phyloP scores from a whole-genome alignment of 1,139 yeast species.

The Geotrichum phurueaensis region DNA sequence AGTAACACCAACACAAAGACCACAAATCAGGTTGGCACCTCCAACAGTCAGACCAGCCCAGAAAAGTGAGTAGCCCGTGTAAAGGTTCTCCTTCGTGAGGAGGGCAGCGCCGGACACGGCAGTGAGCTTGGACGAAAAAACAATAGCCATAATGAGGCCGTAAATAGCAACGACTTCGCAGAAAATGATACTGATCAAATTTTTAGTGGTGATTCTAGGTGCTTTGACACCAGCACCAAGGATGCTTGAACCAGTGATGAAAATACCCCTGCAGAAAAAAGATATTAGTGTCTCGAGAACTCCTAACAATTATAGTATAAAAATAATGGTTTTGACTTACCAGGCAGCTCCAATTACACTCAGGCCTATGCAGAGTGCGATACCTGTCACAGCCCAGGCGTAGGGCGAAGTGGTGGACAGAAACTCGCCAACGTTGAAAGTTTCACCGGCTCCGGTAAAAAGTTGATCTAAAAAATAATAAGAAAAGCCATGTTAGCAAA shows the following conservation, averaged over 20 bases:
- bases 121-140: slow-evolving; percentile 85
- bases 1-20: slow-evolving; percentile 94
- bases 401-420: slow-evolving; percentile 85
- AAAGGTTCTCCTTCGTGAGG: slow-evolving; percentile 76
- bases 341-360: slow-evolving; percentile 98
- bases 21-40: slow-evolving; percentile 86
- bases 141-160: slow-evolving; percentile 97
- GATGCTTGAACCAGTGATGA: slow-evolving; percentile 89
- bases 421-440: slow-evolving; percentile 85
- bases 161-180: slow-evolving; percentile 99
- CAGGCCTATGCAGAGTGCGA: slow-evolving; percentile 87
- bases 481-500: slow-evolving; percentile 20
- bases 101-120: slow-evolving; percentile 57
- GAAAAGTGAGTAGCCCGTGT: slow-evolving; percentile 85
- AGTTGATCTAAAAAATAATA: slow-evolving; percentile 51
- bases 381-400: slow-evolving; percentile 94
- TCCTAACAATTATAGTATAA: not conserved
- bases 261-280: slow-evolving; percentile 56
- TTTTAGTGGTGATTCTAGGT: slow-evolving; percentile 95
- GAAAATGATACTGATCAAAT: slow-evolving; percentile 91
- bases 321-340: slow-evolving; percentile 34
- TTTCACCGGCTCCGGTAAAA: slow-evolving; percentile 87
- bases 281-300: not conserved
- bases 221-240: slow-evolving; percentile 98
- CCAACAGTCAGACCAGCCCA: slow-evolving; percentile 99